Evolutionary conservation across 257 asterid species (phyloP).

Genomic region (Thymus mandschuricus): DNA sequence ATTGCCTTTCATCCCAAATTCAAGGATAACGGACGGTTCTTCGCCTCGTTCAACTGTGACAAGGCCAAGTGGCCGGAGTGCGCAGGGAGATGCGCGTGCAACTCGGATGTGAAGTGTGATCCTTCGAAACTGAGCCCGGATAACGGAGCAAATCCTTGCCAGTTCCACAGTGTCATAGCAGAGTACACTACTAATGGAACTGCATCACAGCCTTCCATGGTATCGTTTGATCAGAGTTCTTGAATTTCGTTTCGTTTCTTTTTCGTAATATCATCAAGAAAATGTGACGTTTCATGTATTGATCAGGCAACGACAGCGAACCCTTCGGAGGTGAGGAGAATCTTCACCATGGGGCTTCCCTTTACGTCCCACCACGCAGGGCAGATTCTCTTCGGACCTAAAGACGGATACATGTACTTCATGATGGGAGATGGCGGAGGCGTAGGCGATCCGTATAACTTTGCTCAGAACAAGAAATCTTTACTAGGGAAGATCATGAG

Average conservation of each 20-base stretch:
- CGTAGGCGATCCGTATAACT: slow-evolving; percentile 71
- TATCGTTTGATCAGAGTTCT: slow-evolving; percentile 27
- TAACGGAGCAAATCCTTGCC: slow-evolving; percentile 80
- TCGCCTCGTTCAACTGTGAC: slow-evolving; percentile 85
- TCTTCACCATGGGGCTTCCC: slow-evolving; percentile 95
- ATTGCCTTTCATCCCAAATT: slow-evolving; percentile 83
- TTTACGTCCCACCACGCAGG: slow-evolving; percentile 79
- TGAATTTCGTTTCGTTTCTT: background rate
- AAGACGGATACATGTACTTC: slow-evolving; percentile 85
- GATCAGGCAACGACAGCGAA: slow-evolving; percentile 64
- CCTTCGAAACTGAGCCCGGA: slow-evolving; percentile 62
- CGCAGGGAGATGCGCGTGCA: slow-evolving; percentile 86
- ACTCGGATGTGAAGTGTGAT: slow-evolving; percentile 70
- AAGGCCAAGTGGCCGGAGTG: slow-evolving; percentile 76
- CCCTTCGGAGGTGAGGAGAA: slow-evolving; percentile 76
- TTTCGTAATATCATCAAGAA: background rate
- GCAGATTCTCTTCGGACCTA: slow-evolving; percentile 91
- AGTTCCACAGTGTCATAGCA: slow-evolving; percentile 68
- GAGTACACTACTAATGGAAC: slow-evolving; percentile 77
- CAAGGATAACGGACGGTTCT: slow-evolving; percentile 69
- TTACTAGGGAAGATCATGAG: slow-evolving; percentile 95
- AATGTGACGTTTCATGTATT: slow-evolving; percentile 11
- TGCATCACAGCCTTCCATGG: slow-evolving; percentile 60
- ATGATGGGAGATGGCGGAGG: slow-evolving; percentile 99
- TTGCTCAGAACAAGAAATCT: slow-evolving; percentile 91